phyloP scores from a whole-genome alignment of 768 basidiomycete genomes.

The Podaxis sp. region DNA sequence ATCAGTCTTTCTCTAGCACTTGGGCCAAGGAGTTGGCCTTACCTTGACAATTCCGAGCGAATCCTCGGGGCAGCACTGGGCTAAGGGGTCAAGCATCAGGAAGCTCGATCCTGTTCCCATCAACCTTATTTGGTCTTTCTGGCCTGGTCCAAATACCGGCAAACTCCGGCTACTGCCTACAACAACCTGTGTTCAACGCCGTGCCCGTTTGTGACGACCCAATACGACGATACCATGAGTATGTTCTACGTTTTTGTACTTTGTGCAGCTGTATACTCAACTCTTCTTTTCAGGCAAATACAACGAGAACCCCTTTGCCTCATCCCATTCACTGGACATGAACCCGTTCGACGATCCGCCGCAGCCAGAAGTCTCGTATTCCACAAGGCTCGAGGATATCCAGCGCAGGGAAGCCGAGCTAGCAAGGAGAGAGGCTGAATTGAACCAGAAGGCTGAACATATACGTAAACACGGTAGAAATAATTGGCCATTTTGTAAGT shows the following conservation, averaged over 20 bases:
- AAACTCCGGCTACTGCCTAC: background rate
- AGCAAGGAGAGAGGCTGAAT: conserved; percentile 71
- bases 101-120: background rate
- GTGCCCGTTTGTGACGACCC: background rate
- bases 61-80: conserved; percentile 7
- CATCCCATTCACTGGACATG: conserved; percentile 76
- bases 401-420: conserved; percentile 79
- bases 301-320: conserved; percentile 79
- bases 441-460: conserved; percentile 62
- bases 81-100: background rate
- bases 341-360: conserved; percentile 90
- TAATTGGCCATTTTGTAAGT: conserved; percentile 91
- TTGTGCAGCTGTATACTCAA: conserved; percentile 8
- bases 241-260: conserved; percentile 14
- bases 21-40: background rate
- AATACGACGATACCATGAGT: conserved; percentile 31
- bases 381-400: conserved; percentile 55
- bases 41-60: conserved; percentile 2
- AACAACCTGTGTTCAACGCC: background rate
- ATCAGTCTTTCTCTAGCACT: background rate
- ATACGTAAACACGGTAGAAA: conserved; percentile 75
- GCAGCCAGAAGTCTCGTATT: conserved; percentile 28
- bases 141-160: conserved; percentile 13
- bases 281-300: conserved; percentile 23
- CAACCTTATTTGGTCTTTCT: conserved; percentile 5